Evolutionary conservation across 768 basidiomycete genomes (phyloP), one percentile per base, ranked within the genome.

Genomic region (Tylopilus sp.): DNA sequence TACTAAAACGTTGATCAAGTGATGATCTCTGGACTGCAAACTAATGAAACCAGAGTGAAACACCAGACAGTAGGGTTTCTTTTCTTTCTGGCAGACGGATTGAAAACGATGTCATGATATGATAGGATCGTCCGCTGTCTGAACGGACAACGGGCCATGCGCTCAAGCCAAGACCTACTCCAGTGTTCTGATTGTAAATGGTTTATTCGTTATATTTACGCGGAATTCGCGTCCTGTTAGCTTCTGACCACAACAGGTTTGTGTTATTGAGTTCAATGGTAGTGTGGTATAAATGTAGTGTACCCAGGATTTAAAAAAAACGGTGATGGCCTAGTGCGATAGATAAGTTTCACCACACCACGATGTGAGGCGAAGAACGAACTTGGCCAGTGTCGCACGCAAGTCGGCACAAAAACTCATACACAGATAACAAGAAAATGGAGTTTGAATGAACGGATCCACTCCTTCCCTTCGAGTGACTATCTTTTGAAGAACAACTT

Each of bases 101-200:
- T 13, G 16, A 31, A 25, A 34, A 11, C 37, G 10, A 45, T 28
- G 22, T 6, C 4, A 11, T 19, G 22, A 9, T 6, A 34, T 12
- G 6, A 24, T 47, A 83, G 81, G 77, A 38, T 17, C 73, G 30
- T 75, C 77, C 26, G 76, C 72, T 42, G 81, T 77, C 48, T 86
- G 84, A 84, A 72, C 73, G 40, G 78, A 86, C 62, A 67, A 80
- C 63, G 84, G 83, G 4, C 64, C 77, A 49, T 86, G 83, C 67
- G 36, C 64, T 22, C 59, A 17, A 38, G 22, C 38, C n/a, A 43
- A 30, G 10, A 50, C 17, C 16, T 11, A 24, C 19, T 14, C 13
- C 21, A 16, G n/a, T 42, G 14, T 17, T 8, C 16, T 25, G 17
- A 50, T 16, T 14, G 29, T 34, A 25, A 3, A 19, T 12, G 48